Percentiles rank a stretch among this genome's conserved stretches.
Conservation (phyloP, 2,329 filamentous ascomycete genomes). For the Hyphodiscus sp. region DNA sequence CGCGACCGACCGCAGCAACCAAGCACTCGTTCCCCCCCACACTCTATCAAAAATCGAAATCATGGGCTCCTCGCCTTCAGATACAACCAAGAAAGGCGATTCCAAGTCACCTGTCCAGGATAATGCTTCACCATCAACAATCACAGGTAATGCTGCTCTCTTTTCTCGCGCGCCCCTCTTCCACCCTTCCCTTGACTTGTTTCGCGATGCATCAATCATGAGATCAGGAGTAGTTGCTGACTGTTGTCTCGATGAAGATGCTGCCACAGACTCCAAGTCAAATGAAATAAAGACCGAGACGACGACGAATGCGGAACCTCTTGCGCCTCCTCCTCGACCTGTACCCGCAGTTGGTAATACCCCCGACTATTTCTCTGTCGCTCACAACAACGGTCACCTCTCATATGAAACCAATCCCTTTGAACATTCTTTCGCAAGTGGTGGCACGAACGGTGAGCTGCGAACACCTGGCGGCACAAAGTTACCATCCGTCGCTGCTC, state of each 20-base stretch:
- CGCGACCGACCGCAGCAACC: constrained; percentile 5
- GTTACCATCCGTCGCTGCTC: constrained; percentile 79
- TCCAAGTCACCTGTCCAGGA: constrained; percentile 21
- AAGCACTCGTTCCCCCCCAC: background rate
- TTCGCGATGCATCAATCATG: background rate
- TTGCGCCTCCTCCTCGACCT: constrained; percentile 65
- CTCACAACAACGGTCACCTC: constrained; percentile 45
- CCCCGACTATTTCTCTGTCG: constrained; percentile 63
- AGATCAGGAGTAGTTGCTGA: background rate
- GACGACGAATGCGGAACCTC: constrained; percentile 52
- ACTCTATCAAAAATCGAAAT: constrained; percentile 10
- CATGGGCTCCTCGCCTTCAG: constrained; percentile 24
- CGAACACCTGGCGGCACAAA: constrained; percentile 81
- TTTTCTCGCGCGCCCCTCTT: background rate
- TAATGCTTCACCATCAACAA: constrained; percentile 14
- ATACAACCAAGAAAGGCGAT: constrained; percentile 19
- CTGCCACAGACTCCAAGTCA: constrained; percentile 39
- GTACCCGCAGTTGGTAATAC: constrained; percentile 41
- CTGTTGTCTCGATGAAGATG: constrained; percentile 23
- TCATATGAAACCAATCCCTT: constrained; percentile 92
- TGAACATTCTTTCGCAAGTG: constrained; percentile 79
- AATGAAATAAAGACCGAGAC: constrained; percentile 41
- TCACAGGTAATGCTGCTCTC: constrained; percentile 18
- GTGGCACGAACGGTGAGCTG: constrained; percentile 40
- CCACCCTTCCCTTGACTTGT: background rate